Conservation (phyloP, 2,329 filamentous ascomycete species). For the Aureobasidium namibiae region DNA sequence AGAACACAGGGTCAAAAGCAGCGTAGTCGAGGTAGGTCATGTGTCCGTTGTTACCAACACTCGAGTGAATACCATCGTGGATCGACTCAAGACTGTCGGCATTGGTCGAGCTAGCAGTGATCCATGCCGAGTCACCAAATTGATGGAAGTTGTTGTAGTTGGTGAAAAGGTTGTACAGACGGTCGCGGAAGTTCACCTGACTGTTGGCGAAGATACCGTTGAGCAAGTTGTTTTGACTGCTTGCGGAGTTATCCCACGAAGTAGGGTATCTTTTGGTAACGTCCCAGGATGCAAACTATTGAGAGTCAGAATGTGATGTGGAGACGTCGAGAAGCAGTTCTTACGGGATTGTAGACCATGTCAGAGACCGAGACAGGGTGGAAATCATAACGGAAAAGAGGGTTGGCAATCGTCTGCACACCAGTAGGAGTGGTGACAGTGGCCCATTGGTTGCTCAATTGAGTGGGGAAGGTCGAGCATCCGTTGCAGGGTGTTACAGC, state of each 20-base stretch:
- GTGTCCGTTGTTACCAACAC: slow-evolving; percentile 53
- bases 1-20: slow-evolving; percentile 72
- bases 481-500: slow-evolving; percentile 29
- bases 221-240: slow-evolving; percentile 53
- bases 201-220: slow-evolving; percentile 45
- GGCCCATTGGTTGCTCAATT: slow-evolving; percentile 32
- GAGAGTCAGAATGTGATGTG: background rate
- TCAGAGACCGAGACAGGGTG: slow-evolving; percentile 50
- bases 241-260: slow-evolving; percentile 32
- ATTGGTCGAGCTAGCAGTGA: slow-evolving; percentile 32
- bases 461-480: slow-evolving; percentile 29
- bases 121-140: slow-evolving; percentile 62
- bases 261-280: slow-evolving; percentile 53
- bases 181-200: slow-evolving; percentile 46
- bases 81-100: slow-evolving; percentile 51
- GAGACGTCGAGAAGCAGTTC: slow-evolving; percentile 21
- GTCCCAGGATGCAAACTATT: slow-evolving; percentile 50
- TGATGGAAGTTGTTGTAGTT: slow-evolving; percentile 59
- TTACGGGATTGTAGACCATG: slow-evolving; percentile 53
- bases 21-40: slow-evolving; percentile 65
- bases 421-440: slow-evolving; percentile 27
- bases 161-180: slow-evolving; percentile 60
- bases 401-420: slow-evolving; percentile 25
- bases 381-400: slow-evolving; percentile 28
- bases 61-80: slow-evolving; percentile 43